Base-by-base conservation (phyloP, 208 protist species). In the Leptomonas seymouri region DNA sequence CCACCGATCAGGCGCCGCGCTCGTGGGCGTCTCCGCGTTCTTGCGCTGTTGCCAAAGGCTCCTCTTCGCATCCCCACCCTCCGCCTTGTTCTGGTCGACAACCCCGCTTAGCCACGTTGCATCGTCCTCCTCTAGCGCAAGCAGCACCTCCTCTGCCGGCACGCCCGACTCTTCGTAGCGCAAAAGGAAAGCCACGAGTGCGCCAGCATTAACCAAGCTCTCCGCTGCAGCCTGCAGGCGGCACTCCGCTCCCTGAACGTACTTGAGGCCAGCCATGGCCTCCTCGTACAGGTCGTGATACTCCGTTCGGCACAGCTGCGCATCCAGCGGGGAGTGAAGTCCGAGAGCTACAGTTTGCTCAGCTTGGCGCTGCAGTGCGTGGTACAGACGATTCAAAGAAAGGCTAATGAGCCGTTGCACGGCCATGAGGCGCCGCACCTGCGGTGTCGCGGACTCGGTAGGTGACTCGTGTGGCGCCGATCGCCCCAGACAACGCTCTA, bases 301-400 rank as follows among this genome's bases (percentile, higher is more conserved):
- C 59, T 78, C 74, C 21, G 71, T 80, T 15, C 69, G 71, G 51
- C 83, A 93, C 34, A 93, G 70, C 67, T 91, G 86, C 1, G 67
- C 74, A 41, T 95, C 86, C 20, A 87, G 69, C n/a, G 67, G 49
- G 58, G 72, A 78, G 77, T 95, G 86, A 1, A 87, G 74, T 2
- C 85, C 82, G 14, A 94, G 71, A 8, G 56, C 41, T 4, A 57
- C 51, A 21, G 60, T 76, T 63, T 90, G 85, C 66, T 93, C 84
- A 15, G 82, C 81, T 25, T 84, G 84, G 39, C 90, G 82, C 23
- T 85, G 77, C 59, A 95, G 67, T 2, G 75, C 78, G 34, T 68
- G 63, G 60, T 91, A 74, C 5, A 92, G 49, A 15, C 90, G 90
- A 50, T 83, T 79, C 21, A 93, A 49, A 0, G 90, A 81, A 20